Conservation (phyloP, 2,329 filamentous ascomycete species). For the Aspergillus aculeatinus region DNA sequence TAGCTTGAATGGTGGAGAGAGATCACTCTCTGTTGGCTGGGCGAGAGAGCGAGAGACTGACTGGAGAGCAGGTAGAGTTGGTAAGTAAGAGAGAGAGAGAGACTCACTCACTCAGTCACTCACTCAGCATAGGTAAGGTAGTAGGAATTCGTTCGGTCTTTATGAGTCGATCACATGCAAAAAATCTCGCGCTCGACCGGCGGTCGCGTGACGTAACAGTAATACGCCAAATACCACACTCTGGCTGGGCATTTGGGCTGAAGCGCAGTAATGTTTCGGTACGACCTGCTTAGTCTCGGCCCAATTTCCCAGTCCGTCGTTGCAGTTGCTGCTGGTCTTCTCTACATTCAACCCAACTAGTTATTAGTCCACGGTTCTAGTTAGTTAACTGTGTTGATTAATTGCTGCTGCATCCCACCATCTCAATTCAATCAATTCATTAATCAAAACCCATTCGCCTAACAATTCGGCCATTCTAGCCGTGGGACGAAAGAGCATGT, state of each 20-base stretch:
- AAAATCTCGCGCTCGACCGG: slow-evolving; percentile 19
- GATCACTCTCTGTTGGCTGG: neutral
- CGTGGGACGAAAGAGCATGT: neutral
- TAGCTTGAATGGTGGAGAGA: slow-evolving; percentile 16
- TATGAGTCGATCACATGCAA: slow-evolving; percentile 38
- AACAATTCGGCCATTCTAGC: neutral
- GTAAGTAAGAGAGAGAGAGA: too few species aligned
- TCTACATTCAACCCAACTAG: neutral
- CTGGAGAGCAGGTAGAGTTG: slow-evolving; percentile 2
- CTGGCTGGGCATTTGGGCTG: neutral
- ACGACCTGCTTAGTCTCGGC: slow-evolving; percentile 11
- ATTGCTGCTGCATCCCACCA: neutral
- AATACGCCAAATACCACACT: slow-evolving; percentile 28
- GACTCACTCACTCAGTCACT: too few species aligned
- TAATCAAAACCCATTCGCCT: neutral
- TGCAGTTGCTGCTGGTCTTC: neutral
- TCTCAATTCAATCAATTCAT: neutral
- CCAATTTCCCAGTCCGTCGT: slow-evolving; percentile 18
- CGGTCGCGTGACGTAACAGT: slow-evolving; percentile 37
- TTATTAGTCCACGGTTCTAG: neutral
- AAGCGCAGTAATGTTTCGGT: slow-evolving; percentile 13
- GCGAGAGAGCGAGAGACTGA: neutral
- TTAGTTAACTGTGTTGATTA: neutral
- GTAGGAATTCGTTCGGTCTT: slow-evolving; percentile 23
- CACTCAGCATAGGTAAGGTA: too few species aligned